Evolutionary conservation across 1,284 basidiomycete species (phyloP), one percentile per base, ranked within the genome.

Genomic region (Malassezia japonica): DNA sequence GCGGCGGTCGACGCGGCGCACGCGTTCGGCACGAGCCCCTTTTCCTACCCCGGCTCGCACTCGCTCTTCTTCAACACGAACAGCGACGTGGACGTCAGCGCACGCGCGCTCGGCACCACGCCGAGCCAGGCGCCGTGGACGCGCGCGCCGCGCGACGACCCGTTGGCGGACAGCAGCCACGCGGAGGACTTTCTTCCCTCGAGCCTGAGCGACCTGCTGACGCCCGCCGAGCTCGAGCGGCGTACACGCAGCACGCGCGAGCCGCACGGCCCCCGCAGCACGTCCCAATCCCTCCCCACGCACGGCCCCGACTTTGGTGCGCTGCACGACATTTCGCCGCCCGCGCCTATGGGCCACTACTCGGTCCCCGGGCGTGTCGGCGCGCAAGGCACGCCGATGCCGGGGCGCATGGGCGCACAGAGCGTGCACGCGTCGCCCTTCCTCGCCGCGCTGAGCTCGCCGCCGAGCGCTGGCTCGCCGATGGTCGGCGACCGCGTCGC

Each of bases 151-250:
- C 13, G 27, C 18, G 32, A 20, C 13, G 64, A 64, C 9, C 61
- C 58, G 18, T 50, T 60, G 23, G 50, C 53, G 28, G 57, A 56
- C 24, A 50, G 55, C 24, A 56, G 46, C 2, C 49, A 52, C 27
- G 68, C 62, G 46, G 88, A 94, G 38, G 69, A 67, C 48, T 72
- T 72, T 38, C 27, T 72, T 32, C 70, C 70, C 2, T 72, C 70
- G 8, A 65, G 62, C 28, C 54, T 72, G 4, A 66, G 62, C 4
- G 70, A 72, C 28, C 55, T 72, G 39, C 54, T 72, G 2, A 72
- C 70, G 12, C 69, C 69, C 3, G 65, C 65, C 4, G 70, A 72
- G 56, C 57, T 70, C 31, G 66, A 71, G 37, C 60, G 69, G 1
- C 46, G 68, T 13, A 39, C 50, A 35, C 59, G 61, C 16, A 60